A percentile compares a stretch with the other conserved stretches of the same genome.
Evolutionary conservation across 2,329 filamentous ascomycete species (phyloP).

Genomic region (Zasmidium cellare): DNA sequence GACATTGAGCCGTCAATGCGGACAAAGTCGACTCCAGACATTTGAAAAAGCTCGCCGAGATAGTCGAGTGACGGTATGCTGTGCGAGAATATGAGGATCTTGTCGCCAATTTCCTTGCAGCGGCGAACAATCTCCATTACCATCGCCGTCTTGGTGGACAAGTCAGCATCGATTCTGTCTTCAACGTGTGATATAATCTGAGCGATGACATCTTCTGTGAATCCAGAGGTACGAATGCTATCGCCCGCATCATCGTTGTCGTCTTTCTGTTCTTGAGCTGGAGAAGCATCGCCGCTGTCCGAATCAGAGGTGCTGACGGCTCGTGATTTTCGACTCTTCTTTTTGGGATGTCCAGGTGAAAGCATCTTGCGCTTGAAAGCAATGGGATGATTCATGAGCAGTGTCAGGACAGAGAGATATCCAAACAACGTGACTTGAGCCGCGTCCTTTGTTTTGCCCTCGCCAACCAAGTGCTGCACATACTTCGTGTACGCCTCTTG

Average conservation of each 20-base stretch:
- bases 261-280: constrained; percentile 17
- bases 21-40: constrained; percentile 46
- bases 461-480: constrained; percentile 42
- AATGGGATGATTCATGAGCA: constrained; percentile 61
- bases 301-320: constrained; percentile 11
- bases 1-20: constrained; percentile 69
- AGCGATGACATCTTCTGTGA: constrained; percentile 39
- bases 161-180: constrained; percentile 45
- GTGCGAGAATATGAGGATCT: constrained; percentile 78
- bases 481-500: constrained; percentile 60
- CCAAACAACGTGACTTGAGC: constrained; percentile 51
- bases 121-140: constrained; percentile 69
- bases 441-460: constrained; percentile 35
- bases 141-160: constrained; percentile 69
- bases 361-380: constrained; percentile 54
- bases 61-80: constrained; percentile 70
- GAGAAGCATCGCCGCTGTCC: constrained; percentile 16
- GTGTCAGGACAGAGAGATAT: constrained; percentile 54
- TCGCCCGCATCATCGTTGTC: constrained; percentile 27
- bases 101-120: constrained; percentile 64
- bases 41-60: constrained; percentile 58
- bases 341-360: constrained; percentile 33
- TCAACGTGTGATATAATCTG: constrained; percentile 35
- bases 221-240: constrained; percentile 33
- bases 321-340: constrained; percentile 3